A percentile compares a stretch with the other conserved stretches of the same genome.
phyloP scores from a whole-genome alignment of 441 rosid species.

The Jatropha multifida region DNA sequence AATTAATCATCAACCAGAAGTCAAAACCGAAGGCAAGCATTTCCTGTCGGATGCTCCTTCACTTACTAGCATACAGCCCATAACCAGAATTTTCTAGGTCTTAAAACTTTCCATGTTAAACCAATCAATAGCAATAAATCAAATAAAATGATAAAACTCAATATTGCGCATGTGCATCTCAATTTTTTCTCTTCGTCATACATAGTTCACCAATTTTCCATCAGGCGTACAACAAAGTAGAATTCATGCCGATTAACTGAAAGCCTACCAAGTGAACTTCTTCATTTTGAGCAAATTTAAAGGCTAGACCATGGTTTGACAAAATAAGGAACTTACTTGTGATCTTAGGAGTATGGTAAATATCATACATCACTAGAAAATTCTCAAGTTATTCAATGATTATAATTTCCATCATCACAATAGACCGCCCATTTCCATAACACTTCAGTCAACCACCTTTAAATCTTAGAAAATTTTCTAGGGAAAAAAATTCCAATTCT shows the following conservation, averaged over 20 bases:
- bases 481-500: not conserved
- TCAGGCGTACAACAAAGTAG: no score
- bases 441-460: not conserved
- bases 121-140: no score
- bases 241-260: no score
- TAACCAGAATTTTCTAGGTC: not conserved
- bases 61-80: not conserved
- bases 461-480: not conserved
- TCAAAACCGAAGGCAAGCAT: not conserved
- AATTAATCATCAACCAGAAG: not conserved
- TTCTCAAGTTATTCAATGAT: not conserved
- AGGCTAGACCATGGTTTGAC: no score
- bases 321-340: no score
- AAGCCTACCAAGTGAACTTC: no score
- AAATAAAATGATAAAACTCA: no score
- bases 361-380: not conserved
- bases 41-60: not conserved
- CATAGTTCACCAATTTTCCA: no score
- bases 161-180: no score
- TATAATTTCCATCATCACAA: not conserved
- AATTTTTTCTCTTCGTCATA: no score
- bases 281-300: no score
- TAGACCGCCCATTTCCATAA: not conserved
- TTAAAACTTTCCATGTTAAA: not conserved
- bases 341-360: no score